Percentiles rank a stretch among this genome's conserved stretches.
Conservation (phyloP, 169 alveolate species). For the Plasmodium gallinaceum region DNA sequence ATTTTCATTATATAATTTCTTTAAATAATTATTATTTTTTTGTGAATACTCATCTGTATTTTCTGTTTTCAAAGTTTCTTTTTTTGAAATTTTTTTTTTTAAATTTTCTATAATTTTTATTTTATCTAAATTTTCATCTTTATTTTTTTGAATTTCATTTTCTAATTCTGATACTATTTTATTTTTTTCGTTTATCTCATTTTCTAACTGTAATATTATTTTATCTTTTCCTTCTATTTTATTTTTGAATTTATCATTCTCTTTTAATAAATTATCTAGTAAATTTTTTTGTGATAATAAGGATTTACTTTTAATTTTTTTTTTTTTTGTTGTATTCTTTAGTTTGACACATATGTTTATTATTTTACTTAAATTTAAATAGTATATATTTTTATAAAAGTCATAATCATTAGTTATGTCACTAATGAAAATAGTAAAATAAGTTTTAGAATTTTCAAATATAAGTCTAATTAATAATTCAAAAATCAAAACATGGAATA, state of each 20-base stretch:
- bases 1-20: constrained; percentile 65
- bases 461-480: constrained; percentile 59
- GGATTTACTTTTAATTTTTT: not conserved
- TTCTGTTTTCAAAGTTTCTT: constrained; percentile 11
- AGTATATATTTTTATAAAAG: constrained; percentile 56
- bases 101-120: constrained; percentile 39
- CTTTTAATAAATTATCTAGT: constrained; percentile 6
- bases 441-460: constrained; percentile 63
- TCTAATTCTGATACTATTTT: constrained; percentile 8
- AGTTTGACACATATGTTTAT: constrained; percentile 8
- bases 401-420: constrained; percentile 26
- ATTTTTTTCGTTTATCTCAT: constrained; percentile 30
- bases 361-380: constrained; percentile 54
- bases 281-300: not conserved
- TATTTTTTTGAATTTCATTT: constrained; percentile 37
- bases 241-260: constrained; percentile 40
- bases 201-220: constrained; percentile 15
- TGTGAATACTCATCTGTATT: constrained; percentile 4
- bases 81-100: constrained; percentile 38
- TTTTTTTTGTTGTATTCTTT: not conserved
- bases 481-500: constrained; percentile 52
- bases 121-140: constrained; percentile 22
- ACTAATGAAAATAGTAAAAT: constrained; percentile 54
- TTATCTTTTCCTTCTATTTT: constrained; percentile 38
- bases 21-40: constrained; percentile 59